Evolutionary conservation across 1,284 basidiomycete genomes (phyloP).

Genomic region (Trametes sp.): DNA sequence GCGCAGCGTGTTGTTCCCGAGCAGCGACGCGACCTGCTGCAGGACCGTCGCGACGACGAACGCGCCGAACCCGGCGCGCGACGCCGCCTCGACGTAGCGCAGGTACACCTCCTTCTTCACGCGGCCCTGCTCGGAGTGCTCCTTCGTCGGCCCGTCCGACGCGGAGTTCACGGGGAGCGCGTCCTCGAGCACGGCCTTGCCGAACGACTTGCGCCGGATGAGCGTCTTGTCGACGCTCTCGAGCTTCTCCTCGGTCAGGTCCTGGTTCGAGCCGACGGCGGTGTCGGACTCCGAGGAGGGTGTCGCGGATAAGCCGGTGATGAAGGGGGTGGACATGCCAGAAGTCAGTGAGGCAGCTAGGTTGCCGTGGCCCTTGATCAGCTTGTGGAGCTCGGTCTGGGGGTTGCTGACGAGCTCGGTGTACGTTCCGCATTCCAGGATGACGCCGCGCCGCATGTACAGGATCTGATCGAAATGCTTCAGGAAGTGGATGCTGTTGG

Average conservation of each 20-base stretch:
- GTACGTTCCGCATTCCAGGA: conserved; percentile 84
- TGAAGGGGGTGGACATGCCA: conserved; percentile 64
- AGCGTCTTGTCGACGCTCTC: conserved; percentile 53
- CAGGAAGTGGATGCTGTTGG: conserved; percentile 89
- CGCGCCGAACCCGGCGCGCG: conserved; percentile 70
- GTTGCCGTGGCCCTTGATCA: conserved; percentile 66
- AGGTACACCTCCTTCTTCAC: conserved; percentile 84
- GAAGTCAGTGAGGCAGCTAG: conserved; percentile 47
- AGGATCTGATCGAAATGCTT: conserved; percentile 82
- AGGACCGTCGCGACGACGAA: conserved; percentile 69
- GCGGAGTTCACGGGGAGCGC: conserved; percentile 47
- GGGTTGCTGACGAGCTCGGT: conserved; percentile 67
- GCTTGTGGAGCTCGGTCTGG: conserved; percentile 77
- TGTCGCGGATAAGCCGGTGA: conserved; percentile 50
- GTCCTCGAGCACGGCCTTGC: conserved; percentile 54
- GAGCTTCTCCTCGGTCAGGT: conserved; percentile 41
- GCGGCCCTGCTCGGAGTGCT: conserved; percentile 84
- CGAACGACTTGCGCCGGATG: conserved; percentile 55
- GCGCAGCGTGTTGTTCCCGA: conserved; percentile 76
- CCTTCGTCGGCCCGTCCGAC: conserved; percentile 66
- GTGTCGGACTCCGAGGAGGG: conserved; percentile 44
- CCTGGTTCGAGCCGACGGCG: conserved; percentile 30
- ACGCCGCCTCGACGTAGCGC: conserved; percentile 84
- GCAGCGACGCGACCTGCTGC: conserved; percentile 61
- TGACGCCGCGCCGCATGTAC: conserved; percentile 85